phyloP scores from a whole-genome alignment of 208 protist genomes.

The Phytomonas francai region DNA sequence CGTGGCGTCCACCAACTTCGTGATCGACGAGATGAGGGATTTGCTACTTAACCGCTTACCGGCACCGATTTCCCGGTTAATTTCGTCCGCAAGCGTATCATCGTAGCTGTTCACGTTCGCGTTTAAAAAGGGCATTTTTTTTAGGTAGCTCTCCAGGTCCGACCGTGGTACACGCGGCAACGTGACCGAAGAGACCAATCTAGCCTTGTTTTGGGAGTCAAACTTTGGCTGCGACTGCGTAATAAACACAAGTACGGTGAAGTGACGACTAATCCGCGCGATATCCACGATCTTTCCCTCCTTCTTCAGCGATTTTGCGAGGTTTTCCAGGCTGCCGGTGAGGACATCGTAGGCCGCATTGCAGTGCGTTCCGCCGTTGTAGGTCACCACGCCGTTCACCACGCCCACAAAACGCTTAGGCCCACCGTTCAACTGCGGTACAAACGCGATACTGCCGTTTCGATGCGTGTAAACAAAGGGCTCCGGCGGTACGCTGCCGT shows the following conservation, averaged over 20 bases:
- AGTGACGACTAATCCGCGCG: conserved; percentile 92
- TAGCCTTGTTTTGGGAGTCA: conserved; percentile 99
- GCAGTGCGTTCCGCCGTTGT: conserved; percentile 98
- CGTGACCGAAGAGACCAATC: conserved; percentile 86
- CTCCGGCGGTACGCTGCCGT: conserved; percentile 31
- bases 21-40: conserved; percentile 86
- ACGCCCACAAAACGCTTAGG: conserved; percentile 95
- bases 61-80: conserved; percentile 76
- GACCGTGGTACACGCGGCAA: conserved; percentile 82
- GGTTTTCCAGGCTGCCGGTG: conserved; percentile 41
- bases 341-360: conserved; percentile 92
- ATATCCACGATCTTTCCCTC: conserved; percentile 89
- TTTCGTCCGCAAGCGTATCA: conserved; percentile 58
- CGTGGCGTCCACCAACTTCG: conserved; percentile 96
- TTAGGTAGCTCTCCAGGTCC: conserved; percentile 83
- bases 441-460: conserved; percentile 61
- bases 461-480: conserved; percentile 73
- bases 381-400: conserved; percentile 98
- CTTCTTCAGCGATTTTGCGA: conserved; percentile 66
- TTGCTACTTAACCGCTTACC: conserved; percentile 66
- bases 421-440: conserved; percentile 84
- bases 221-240: conserved; percentile 99
- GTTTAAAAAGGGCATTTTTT: conserved; percentile 77
- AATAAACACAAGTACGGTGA: conserved; percentile 98
- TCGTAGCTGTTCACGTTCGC: conserved; percentile 59